These are phyloP conservation scores for Stenogyne calaminthoides DNA, from an alignment of 305 asterid genomes.

Conservation along the genomic window DNA sequence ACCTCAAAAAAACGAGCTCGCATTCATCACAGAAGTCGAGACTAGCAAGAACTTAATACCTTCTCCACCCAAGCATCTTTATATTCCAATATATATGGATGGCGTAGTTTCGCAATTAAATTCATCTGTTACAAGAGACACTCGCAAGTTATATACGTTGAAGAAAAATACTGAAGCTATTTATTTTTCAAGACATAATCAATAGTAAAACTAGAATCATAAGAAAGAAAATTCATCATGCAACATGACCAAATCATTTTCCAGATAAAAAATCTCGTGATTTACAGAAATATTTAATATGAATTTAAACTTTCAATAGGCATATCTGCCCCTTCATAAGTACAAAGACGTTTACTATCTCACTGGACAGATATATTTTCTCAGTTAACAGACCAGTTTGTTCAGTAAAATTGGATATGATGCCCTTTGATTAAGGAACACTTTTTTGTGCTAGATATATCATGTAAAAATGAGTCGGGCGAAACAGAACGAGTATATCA, in stretches of 20 bases:
- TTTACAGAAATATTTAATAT: not conserved
- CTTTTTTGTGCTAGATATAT: not conserved
- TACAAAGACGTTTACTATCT: not conserved
- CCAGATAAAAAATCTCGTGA: not conserved
- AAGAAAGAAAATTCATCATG: not conserved
- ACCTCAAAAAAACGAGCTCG: slow-evolving; percentile 4
- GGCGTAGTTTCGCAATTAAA: slow-evolving; percentile 61
- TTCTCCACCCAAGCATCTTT: slow-evolving; percentile 96
- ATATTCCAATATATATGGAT: slow-evolving; percentile 84
- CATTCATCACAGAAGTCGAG: slow-evolving; percentile 5
- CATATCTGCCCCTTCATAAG: not conserved
- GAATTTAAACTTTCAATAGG: not conserved
- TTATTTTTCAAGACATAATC: slow-evolving; percentile 12
- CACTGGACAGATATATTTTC: not conserved
- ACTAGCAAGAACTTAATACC: slow-evolving; percentile 41
- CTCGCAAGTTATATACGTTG: slow-evolving; percentile 10
- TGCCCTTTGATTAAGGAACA: not conserved
- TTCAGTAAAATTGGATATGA: not conserved
- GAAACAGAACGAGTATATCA: not conserved
- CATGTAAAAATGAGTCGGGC: not conserved
- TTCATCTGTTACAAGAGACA: slow-evolving; percentile 60
- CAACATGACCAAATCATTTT: not conserved
- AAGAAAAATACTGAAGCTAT: slow-evolving; percentile 1
- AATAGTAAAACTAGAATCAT: not conserved
- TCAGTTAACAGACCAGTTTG: not conserved